Base-by-base conservation (phyloP, 345 rosid species). In the Corymbia maculata region DNA sequence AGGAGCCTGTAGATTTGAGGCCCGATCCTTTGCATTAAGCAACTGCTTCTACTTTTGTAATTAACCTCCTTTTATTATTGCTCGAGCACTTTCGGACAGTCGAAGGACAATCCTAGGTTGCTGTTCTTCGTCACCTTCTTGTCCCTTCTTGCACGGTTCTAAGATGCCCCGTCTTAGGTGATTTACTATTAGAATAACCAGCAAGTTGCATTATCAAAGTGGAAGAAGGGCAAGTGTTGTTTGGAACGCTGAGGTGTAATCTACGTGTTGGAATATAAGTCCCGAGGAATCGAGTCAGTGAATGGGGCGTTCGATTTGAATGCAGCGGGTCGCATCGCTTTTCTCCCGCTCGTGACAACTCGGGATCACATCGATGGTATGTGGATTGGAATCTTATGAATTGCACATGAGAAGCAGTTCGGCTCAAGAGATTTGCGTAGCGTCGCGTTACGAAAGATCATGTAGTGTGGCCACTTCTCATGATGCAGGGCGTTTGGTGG, bases 221-320 rank as follows among this genome's bases (percentile, higher is more conserved):
- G 49, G 15, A 13, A 42, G 49, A 19, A 42, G 19, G 42, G 3
- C 49, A 0, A 75, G 28, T 6, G 47, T 17, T 36, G 0, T 70
- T 32, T 32, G 80, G 80, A 32, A 70, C 7, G 22, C 24, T 1
- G 19, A 16, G 22, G 24, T 16, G 80, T 9, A 19, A 32, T 32
- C 80, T 70, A 36, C 80, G 24, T 70, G 45, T 70, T 2, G 5
- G 80, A 70, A 36, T 28, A 42, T 19, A 6, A 10, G 28, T 42
- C 26, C 4, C 4, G 1, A 19, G 84, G 28, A 75, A 42, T 42
- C 49, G 14, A 42, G 13, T 19, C 9, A 9, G 4, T 36, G 82
- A 42, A 75, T 42, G 13, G 11, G n/a, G 12, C n/a, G n/a, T 24
- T 57, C 66, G 28, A 57, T 24, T 57, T 14, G 66, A 59, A 59